These are phyloP conservation scores for Aspergillus coremiiformis DNA, from an alignment of 495 filamentous ascomycete species.

Conservation along the genomic window DNA sequence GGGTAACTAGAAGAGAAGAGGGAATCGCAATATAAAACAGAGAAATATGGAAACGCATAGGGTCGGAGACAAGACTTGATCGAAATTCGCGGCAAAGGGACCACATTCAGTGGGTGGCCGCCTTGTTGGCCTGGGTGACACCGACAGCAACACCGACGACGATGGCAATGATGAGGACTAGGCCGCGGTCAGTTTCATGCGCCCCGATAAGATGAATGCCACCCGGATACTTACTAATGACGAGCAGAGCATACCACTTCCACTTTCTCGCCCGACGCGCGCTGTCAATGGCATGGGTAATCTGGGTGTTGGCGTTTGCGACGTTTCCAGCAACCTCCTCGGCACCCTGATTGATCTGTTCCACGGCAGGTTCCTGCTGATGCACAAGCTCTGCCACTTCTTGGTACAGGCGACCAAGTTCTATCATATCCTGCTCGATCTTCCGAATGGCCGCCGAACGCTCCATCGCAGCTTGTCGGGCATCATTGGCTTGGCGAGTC, in stretches of 20 bases:
- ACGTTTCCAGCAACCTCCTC: slow-evolving; percentile 74
- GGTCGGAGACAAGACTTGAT: background rate
- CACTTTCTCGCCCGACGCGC: slow-evolving; percentile 77
- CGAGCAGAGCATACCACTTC: slow-evolving; percentile 96
- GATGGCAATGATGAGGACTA: slow-evolving; percentile 46
- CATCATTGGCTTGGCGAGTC: slow-evolving; percentile 69
- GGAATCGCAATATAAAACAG: slow-evolving; percentile 1
- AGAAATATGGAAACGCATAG: background rate
- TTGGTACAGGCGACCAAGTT: slow-evolving; percentile 75
- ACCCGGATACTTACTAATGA: slow-evolving; percentile 56
- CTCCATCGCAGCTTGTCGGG: slow-evolving; percentile 66
- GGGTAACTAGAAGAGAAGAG: background rate
- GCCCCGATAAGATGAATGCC: background rate
- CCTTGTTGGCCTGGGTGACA: slow-evolving; percentile 36
- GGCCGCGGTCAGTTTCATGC: slow-evolving; percentile 3
- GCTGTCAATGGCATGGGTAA: slow-evolving; percentile 67
- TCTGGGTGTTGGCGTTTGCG: slow-evolving; percentile 70
- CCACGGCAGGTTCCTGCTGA: slow-evolving; percentile 71
- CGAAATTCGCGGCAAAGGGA: background rate
- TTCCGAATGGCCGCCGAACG: slow-evolving; percentile 85
- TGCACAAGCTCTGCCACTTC: slow-evolving; percentile 76
- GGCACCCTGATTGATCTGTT: slow-evolving; percentile 71
- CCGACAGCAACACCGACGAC: slow-evolving; percentile 44
- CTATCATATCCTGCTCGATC: slow-evolving; percentile 81
- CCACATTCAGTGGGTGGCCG: no score